Evolutionary conservation across 805 yeast genomes (phyloP), one percentile per base, ranked within the genome.

Genomic region (Huiozyma sinensis): DNA sequence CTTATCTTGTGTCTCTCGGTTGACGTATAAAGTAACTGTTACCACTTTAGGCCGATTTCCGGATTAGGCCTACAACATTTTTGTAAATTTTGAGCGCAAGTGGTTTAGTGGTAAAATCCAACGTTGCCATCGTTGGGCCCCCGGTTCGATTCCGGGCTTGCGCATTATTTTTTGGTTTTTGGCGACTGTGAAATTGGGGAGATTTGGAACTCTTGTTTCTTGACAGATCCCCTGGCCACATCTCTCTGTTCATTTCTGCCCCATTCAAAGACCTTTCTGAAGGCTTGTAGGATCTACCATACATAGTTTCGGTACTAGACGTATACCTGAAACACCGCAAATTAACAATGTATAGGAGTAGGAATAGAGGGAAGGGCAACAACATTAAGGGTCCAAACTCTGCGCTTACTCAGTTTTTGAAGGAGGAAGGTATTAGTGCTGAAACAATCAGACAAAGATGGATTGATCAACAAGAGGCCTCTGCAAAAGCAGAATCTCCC

Each of bases 401-500:
- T 52, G 97, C 97, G 0, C 68, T 89, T 51, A 89, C 96, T 0
- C 92, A 84, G 62, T 89, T 89, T 56, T 70, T 89, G 47, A 70
- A 88, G 41, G 86, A 83, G 45, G 95, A 88, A 62, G 97, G 97
- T 33, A 89, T 89, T 64, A 83, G 70, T 56, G 87, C 95, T 1
- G 87, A 79, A 45, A 79, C 77, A 36, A 87, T 87, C 58, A 71
- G 88, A 56, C 66, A 66, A 41, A 58, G 71, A 46, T 71, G 68
- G 60, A 47, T 60, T 47, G 64, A 61, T 42, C 61, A 63, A 31
- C 60, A 60, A 10, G 55, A 51, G 33, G 33, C 38, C 5, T 24
- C 35, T 8, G 49, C 47, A 3, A 50, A 32, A 17, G 45, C 44
- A 10, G 40, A 41, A 38, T 38, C 28, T 10, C 42, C 28, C 12